Evolutionary conservation across 225 moss, liverwort and hornwort genomes (phyloP).

Genomic region (Marchantia paleacea): DNA sequence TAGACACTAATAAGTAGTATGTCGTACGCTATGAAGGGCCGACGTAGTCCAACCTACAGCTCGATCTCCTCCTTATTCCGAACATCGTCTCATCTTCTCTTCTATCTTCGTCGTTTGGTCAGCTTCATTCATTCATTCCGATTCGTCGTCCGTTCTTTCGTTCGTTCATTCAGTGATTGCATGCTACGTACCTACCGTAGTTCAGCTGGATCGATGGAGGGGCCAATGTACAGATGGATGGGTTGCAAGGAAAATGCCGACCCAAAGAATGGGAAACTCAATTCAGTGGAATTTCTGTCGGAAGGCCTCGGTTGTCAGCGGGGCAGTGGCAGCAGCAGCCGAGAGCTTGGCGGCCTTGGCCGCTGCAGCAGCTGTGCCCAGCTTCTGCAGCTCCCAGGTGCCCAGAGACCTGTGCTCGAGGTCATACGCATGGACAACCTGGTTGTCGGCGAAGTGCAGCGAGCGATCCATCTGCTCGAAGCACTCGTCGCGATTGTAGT

Average conservation of each 20-base stretch:
- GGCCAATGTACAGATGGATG: not conserved
- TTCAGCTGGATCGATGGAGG: not conserved
- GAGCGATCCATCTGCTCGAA: conserved; percentile 69
- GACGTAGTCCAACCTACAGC: not conserved
- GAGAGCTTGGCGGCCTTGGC: not conserved
- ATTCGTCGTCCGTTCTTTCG: no score
- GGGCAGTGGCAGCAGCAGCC: no score
- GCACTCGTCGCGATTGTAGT: conserved; percentile 45
- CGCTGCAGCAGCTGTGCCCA: conserved; percentile 34
- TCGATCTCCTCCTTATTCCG: not conserved
- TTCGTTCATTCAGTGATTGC: not conserved
- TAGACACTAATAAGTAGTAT: no score
- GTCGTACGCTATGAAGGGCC: no score
- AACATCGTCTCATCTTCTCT: not conserved
- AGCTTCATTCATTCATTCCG: no score
- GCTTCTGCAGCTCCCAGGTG: conserved; percentile 48
- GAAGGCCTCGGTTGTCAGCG: not conserved
- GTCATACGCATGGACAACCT: conserved; percentile 58
- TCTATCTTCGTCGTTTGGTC: not conserved
- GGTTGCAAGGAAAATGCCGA: not conserved
- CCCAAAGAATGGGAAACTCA: not conserved
- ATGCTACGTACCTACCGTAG: not conserved
- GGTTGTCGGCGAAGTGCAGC: conserved; percentile 75
- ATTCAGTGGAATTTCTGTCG: not conserved
- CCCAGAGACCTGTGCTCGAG: conserved; percentile 53